phyloP scores from a whole-genome alignment of 352 stramenopile species.

The Phytophthora cactorum region DNA sequence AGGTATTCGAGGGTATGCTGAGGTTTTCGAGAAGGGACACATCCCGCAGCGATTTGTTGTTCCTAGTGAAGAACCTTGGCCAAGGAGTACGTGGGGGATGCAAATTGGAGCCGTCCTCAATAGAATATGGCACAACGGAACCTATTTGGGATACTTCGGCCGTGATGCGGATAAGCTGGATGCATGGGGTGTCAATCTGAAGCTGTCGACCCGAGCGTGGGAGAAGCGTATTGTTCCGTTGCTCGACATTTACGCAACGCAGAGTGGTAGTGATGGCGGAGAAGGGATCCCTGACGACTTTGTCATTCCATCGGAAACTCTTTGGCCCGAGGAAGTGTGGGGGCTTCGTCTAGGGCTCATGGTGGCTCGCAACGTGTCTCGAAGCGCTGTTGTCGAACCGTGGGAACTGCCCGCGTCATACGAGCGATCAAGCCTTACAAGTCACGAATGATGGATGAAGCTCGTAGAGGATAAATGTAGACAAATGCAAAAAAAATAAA shows the following conservation, averaged over 20 bases:
- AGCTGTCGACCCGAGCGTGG: not conserved
- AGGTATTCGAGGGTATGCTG: not conserved
- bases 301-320: not conserved
- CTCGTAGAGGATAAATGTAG: conserved; percentile 34
- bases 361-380: not conserved
- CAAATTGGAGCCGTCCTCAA: no score
- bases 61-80: not conserved
- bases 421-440: conserved; percentile 79
- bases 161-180: not conserved
- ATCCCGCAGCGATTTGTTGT: not conserved
- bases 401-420: conserved; percentile 39
- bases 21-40: not conserved
- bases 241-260: not conserved
- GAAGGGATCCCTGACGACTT: not conserved
- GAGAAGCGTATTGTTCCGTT: not conserved
- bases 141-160: no score
- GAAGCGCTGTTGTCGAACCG: not conserved
- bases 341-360: not conserved
- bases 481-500: conserved; percentile 11
- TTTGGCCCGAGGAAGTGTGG: not conserved
- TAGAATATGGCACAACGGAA: no score
- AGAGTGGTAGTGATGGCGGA: not conserved
- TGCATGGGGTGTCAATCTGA: not conserved
- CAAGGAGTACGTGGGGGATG: not conserved
- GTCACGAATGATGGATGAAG: conserved; percentile 77